Base-by-base conservation (phyloP, 371 early-diverging fungal species). In the Basidiobolus meristosporus region DNA sequence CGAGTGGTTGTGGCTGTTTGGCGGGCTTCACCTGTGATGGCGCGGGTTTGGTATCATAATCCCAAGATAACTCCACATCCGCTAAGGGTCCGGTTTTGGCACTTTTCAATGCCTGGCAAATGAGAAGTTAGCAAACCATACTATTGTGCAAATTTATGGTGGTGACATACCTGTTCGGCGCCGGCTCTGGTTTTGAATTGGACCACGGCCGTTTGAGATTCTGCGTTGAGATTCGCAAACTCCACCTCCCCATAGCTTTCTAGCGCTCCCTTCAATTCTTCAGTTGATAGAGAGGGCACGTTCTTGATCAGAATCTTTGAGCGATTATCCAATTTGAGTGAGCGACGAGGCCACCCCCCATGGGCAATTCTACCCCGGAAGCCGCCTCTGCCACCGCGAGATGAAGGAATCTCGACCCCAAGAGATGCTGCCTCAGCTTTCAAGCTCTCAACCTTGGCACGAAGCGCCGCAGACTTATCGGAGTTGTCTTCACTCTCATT, bases 241-340 rank as follows among this genome's bases (percentile, higher is more conserved):
- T 35, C 40, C 51, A 74, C 75, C 53, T 73, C 70, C 45, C 78
- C 73, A 44, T 81, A 72, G 30, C 53, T 56, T 32, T 57, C 59
- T 18, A 78, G 53, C 10, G 56, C 58, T 11, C 46, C 41, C 29
- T 51, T 59, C n/a, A 57, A 41, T 1, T 51, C 53, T 39, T 57
- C 45, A 17, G 69, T 62, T n/a, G n/a, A n/a, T n/a, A n/a, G n/a
- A n/a, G 4, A 70, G 51, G 26, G 65, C 61, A 20, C 64, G 63
- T 14, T 78, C 54, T 26, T 62, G 41, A 22, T n/a, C n/a, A 83
- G 39, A 46, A 70, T 75, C 6, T 72, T 73, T 1, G 81, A 64
- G 9, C 83, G 68, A 37, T 78, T 73, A 49, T 82, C 83, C 26
- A 82, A 43, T 32, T 48, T 56, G 36, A 58, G 62, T 2, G 62